Evolutionary conservation across 208 protist genomes (phyloP).

Genomic region (Trichomonas gallinae): DNA sequence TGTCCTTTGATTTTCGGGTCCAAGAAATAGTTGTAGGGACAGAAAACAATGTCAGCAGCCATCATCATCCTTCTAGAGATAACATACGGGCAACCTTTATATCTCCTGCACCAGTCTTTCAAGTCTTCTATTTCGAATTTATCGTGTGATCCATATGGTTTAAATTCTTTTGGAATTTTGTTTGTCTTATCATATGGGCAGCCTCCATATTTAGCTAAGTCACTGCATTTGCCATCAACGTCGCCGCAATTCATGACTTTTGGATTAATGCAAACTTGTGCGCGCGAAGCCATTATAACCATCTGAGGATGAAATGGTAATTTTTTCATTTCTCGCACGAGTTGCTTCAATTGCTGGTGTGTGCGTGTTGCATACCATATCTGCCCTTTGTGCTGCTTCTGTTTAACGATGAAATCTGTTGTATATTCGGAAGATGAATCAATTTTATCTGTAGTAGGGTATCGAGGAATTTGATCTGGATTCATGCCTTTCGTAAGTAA

Average conservation of each 20-base stretch:
- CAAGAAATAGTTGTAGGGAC: neutral
- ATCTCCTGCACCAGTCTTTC: neutral
- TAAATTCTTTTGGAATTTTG: neutral
- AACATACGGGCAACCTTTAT: neutral
- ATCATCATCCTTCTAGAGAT: neutral
- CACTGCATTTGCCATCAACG: neutral
- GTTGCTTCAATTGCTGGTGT: conserved; percentile 19
- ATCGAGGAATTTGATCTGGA: neutral
- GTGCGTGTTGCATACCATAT: conserved; percentile 13
- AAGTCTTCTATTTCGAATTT: conserved; percentile 21
- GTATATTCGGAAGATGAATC: neutral
- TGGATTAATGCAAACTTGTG: neutral
- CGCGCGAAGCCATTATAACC: neutral
- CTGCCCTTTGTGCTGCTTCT: neutral
- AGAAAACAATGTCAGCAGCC: neutral
- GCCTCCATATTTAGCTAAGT: too few species aligned
- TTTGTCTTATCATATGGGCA: neutral
- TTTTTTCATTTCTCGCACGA: conserved; percentile 23
- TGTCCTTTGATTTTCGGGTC: neutral
- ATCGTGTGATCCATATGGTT: neutral
- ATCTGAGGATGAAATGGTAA: conserved; percentile 14
- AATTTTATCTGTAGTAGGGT: neutral
- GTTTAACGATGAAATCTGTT: neutral
- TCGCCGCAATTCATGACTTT: neutral
- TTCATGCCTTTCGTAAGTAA: neutral